phyloP scores from a whole-genome alignment of 495 filamentous ascomycete genomes.

The Podospora fimiseda region DNA sequence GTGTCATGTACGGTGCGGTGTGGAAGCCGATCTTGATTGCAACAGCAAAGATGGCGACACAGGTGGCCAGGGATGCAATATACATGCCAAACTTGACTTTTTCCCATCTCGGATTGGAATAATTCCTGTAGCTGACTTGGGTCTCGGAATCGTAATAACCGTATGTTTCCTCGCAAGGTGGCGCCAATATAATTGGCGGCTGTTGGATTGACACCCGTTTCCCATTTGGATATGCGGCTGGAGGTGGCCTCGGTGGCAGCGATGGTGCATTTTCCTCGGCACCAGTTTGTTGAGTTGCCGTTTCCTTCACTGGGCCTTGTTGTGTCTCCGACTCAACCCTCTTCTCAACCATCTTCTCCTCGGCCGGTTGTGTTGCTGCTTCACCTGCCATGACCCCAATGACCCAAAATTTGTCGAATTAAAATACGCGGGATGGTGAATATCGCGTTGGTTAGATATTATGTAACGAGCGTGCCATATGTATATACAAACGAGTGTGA shows the following conservation, averaged over 20 bases:
- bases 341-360: neutral
- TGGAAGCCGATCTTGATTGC: conserved; percentile 10
- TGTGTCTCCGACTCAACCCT: neutral
- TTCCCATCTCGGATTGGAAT: conserved; percentile 19
- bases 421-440: neutral
- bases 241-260: neutral
- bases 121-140: neutral
- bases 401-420: neutral
- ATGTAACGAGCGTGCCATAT: neutral
- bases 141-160: neutral
- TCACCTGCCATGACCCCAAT: neutral
- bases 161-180: too few relatives aligned
- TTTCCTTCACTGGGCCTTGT: neutral
- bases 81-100: conserved; percentile 27
- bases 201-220: neutral
- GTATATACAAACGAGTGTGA: conserved; percentile 3
- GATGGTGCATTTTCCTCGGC: neutral
- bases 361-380: neutral
- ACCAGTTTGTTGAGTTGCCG: neutral
- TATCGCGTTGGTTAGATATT: neutral
- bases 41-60: conserved; percentile 27
- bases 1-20: neutral
- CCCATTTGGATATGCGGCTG: neutral
- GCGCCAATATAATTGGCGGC: neutral
- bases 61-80: conserved; percentile 18